Percentiles rank a stretch among this genome's conserved stretches.
phyloP scores from a whole-genome alignment of 1,139 yeast species.

The Blastobotrys proliferans region DNA sequence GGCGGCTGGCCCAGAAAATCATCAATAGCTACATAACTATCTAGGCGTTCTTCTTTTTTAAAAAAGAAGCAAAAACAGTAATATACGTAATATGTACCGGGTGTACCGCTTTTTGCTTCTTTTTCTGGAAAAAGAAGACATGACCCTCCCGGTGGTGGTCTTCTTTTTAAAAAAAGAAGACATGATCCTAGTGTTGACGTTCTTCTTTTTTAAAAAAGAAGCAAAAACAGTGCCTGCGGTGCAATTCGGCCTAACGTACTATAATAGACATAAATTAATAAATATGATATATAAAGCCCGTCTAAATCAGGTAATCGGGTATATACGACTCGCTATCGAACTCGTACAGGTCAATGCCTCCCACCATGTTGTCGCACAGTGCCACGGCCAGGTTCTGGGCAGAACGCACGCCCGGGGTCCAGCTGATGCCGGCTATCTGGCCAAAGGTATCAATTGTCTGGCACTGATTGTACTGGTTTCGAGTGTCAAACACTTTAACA shows the following conservation, averaged over 20 bases:
- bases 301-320: background rate
- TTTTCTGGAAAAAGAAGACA: no score
- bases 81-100: no score
- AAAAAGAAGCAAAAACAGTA: no score
- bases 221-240: no score
- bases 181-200: no score
- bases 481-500: slow-evolving; percentile 45
- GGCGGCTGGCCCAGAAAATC: slow-evolving; percentile 54
- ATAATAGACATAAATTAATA: slow-evolving; percentile 1
- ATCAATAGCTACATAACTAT: slow-evolving; percentile 57
- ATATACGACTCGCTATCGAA: background rate
- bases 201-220: no score
- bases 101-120: no score
- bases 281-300: background rate
- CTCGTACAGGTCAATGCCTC: slow-evolving; percentile 52
- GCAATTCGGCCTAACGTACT: background rate
- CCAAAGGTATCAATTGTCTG: slow-evolving; percentile 57
- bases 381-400: slow-evolving; percentile 43
- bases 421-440: slow-evolving; percentile 53
- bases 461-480: slow-evolving; percentile 25
- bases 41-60: no score
- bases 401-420: slow-evolving; percentile 39
- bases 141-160: no score
- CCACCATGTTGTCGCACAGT: slow-evolving; percentile 52
- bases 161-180: no score